Percentiles rank a stretch among this genome's conserved stretches.
Evolutionary conservation across 176 grass and related monocot genomes (phyloP).

Genomic region (Carex kokanica): DNA sequence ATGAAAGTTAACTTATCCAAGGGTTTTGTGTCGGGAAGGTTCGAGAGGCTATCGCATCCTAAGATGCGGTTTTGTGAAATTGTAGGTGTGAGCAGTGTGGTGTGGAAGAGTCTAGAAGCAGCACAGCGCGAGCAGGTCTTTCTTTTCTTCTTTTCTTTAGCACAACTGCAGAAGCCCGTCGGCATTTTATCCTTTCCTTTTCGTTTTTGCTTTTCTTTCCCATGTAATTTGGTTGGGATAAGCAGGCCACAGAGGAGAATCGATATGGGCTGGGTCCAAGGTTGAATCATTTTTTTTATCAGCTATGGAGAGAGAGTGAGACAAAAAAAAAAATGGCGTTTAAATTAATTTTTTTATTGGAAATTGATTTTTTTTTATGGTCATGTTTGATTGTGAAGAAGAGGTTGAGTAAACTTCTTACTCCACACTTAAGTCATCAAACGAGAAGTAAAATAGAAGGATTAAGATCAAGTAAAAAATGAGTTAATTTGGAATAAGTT

Average conservation of each 20-base stretch:
- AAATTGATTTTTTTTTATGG: no score
- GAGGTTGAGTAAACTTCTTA: no score
- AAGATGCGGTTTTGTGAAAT: background rate
- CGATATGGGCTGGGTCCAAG: background rate
- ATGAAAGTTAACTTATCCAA: background rate
- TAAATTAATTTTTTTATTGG: no score
- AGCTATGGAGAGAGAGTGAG: no score
- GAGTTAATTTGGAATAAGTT: no score
- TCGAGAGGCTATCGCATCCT: conserved; percentile 22
- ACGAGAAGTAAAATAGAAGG: no score
- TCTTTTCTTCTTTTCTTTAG: no score
- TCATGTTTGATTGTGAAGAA: no score
- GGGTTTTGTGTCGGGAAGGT: conserved; percentile 36
- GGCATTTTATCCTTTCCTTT: background rate
- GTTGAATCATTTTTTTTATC: background rate
- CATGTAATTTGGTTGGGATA: background rate
- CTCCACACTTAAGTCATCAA: no score
- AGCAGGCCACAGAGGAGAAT: background rate
- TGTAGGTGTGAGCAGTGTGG: background rate
- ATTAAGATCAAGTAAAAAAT: no score
- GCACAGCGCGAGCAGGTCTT: background rate
- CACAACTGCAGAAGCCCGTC: background rate
- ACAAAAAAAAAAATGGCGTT: no score
- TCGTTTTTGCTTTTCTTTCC: background rate
- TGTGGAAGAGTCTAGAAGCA: conserved; percentile 30